phyloP scores from a whole-genome alignment of 345 rosid species.

The Brassica carinata region DNA sequence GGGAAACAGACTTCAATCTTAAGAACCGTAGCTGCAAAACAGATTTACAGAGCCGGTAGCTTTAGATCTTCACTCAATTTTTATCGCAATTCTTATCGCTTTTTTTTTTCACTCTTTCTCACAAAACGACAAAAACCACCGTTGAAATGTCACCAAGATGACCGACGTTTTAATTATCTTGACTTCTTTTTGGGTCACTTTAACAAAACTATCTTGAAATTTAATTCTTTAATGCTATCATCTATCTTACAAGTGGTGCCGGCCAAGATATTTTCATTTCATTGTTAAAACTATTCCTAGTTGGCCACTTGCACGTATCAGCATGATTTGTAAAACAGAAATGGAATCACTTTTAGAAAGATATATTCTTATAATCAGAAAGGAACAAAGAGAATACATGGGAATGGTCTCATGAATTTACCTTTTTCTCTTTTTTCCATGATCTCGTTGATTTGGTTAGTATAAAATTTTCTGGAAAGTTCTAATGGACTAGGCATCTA shows the following conservation, averaged over 20 bases:
- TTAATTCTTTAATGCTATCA: not conserved
- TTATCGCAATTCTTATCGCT: no score
- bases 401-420: slow-evolving; percentile 5
- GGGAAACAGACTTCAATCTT: no score
- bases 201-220: slow-evolving; percentile 8
- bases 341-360: slow-evolving; percentile 3
- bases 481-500: no score
- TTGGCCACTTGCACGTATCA: slow-evolving; percentile 18
- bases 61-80: no score
- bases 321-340: slow-evolving; percentile 11
- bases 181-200: not conserved
- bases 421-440: not conserved
- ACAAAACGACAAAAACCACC: no score
- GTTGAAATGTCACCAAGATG: no score
- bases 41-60: no score
- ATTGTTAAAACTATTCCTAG: not conserved
- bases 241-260: not conserved
- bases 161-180: not conserved
- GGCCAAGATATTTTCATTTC: not conserved
- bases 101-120: no score
- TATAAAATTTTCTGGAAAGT: not conserved
- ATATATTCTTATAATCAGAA: not conserved
- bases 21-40: no score
- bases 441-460: not conserved
- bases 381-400: slow-evolving; percentile 7